A percentile compares a stretch with the other conserved stretches of the same genome.
phyloP scores from a whole-genome alignment of 352 stramenopile genomes.

The Pythium phragmitis region DNA sequence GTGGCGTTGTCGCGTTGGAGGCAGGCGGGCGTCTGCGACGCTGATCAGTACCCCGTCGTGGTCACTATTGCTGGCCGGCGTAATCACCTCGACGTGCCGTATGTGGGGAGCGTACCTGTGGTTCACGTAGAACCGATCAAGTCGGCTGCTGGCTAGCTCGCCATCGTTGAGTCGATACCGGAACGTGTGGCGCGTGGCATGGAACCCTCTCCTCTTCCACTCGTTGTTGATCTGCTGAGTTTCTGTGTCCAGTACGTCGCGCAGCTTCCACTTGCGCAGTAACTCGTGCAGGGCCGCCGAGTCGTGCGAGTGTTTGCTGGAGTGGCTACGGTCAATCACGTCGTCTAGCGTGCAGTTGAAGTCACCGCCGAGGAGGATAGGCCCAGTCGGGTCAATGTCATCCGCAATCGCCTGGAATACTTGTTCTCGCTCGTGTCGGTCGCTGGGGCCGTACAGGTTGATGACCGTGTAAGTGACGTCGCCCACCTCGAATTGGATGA shows the following conservation, averaged over 20 bases:
- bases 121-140: slow-evolving; percentile 14
- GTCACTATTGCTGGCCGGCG: slow-evolving; percentile 9
- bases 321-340: neutral
- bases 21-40: neutral
- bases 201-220: neutral
- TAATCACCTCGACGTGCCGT: neutral
- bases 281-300: neutral
- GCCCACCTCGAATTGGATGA: neutral
- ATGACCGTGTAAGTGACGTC: neutral
- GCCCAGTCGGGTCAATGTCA: neutral
- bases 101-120: neutral
- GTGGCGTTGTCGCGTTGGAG: neutral
- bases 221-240: neutral
- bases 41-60: slow-evolving; percentile 2
- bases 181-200: slow-evolving; percentile 11
- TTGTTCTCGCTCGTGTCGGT: neutral
- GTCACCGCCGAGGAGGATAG: neutral
- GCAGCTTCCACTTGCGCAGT: neutral
- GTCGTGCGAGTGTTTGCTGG: neutral
- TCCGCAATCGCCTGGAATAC: too few species aligned
- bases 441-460: slow-evolving; percentile 14
- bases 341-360: slow-evolving; percentile 18
- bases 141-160: neutral
- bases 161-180: neutral
- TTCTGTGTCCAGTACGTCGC: neutral